Base-by-base conservation (phyloP, 371 early-diverging fungal genomes). In the Mucor irregularis region DNA sequence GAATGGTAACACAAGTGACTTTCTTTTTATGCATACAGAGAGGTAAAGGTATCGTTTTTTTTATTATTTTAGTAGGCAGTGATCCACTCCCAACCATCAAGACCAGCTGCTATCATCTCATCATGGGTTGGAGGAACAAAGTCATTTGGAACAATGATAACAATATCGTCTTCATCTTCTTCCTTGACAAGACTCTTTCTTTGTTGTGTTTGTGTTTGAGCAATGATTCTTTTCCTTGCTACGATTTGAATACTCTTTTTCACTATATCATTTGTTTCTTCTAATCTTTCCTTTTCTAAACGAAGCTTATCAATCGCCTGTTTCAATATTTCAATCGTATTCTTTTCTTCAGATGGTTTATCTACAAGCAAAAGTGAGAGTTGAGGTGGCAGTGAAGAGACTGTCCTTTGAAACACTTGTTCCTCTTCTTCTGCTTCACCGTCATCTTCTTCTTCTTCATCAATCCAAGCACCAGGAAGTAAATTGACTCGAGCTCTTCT, bases 391-490 rank as follows among this genome's bases (percentile, higher is more conserved):
- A 33, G 17, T 9, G 39, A 33, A 24, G 44, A 43, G 6, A 43
- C 40, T 22, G 28, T 43, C 26, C 22, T 49, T 13, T 19, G 25
- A 26, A 49, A 35, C 16, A 28, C 25, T 22, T 24, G 22, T 25
- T 35, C 24, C 0, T 53, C 52, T 33, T 49, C 44, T 21, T 37
- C 44, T 35, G 46, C 49, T 8, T 64, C 60, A n/a, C 46, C 49
- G n/a, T 58, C 52, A 8, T 54, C 40, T 19, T 48, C 25, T 5
- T 26, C 26, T 47, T 43, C 24, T 28, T 63, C 61, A 5, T 73
- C 67, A 5, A 70, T 54, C 74, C 74, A 74, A 11, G 74, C 68
- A 28, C 74, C 74, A 38, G 74, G 74, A 28, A 74, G 52, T 17
- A 55, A 24, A 2, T 51, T 51, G 2, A 39, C 40, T n/a, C n/a